These are phyloP conservation scores for Phytophthora lateralis DNA, from an alignment of 352 stramenopile genomes.

Conservation along the genomic window DNA sequence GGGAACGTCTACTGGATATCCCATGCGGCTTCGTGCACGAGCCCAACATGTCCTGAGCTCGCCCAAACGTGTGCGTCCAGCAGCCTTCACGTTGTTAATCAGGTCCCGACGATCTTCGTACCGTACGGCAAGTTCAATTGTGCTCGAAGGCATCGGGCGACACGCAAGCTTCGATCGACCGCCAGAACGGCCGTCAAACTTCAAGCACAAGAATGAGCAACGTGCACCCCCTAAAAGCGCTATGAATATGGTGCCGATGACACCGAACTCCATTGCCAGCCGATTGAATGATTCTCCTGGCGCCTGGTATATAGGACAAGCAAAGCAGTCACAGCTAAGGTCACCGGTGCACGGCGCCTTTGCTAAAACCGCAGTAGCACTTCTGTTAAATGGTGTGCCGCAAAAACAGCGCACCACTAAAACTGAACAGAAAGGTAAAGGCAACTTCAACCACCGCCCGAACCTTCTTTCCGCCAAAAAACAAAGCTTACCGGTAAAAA, in stretches of 20 bases:
- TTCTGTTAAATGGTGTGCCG: background rate
- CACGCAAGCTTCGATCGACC: conserved; percentile 26
- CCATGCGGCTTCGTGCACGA: too few relatives aligned
- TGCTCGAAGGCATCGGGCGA: conserved; percentile 21
- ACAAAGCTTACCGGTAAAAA: too few relatives aligned
- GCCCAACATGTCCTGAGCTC: too few relatives aligned
- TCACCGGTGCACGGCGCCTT: too few relatives aligned
- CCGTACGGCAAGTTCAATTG: conserved; percentile 16
- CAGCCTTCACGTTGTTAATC: conserved; percentile 13
- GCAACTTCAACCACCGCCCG: conserved; percentile 29
- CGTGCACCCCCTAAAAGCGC: background rate
- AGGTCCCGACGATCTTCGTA: background rate
- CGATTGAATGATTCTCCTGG: too few relatives aligned
- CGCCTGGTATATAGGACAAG: background rate
- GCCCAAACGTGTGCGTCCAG: background rate
- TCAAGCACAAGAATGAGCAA: conserved; percentile 17
- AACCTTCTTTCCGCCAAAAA: conserved; percentile 5
- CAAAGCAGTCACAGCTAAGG: background rate
- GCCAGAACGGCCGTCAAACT: conserved; percentile 24
- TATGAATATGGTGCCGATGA: too few relatives aligned
- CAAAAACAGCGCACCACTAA: conserved; percentile 25
- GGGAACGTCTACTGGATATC: background rate
- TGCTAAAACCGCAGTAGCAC: background rate
- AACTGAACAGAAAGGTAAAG: background rate
- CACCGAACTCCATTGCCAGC: too few relatives aligned